These are phyloP conservation scores for Hypoxylon intermedium DNA, from an alignment of 495 filamentous ascomycete genomes.

Conservation along the genomic window DNA sequence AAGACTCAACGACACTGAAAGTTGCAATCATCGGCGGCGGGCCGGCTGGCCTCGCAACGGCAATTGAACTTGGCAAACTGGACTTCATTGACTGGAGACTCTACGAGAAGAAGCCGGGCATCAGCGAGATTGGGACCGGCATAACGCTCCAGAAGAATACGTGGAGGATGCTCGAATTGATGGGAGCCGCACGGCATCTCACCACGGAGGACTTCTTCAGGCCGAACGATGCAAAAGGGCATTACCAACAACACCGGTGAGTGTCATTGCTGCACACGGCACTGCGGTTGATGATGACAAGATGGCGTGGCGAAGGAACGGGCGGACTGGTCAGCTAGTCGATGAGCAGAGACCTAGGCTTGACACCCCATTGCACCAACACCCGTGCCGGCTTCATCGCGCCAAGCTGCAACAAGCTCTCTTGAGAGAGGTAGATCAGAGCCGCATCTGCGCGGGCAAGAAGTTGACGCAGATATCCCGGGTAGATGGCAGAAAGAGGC, in stretches of 20 bases:
- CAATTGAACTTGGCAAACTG: conserved; percentile 47
- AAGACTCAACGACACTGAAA: neutral
- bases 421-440: conserved; percentile 28
- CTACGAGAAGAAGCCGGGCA: conserved; percentile 48
- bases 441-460: conserved; percentile 18
- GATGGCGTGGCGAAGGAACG: conserved; percentile 29
- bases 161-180: conserved; percentile 39
- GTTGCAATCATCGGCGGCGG: conserved; percentile 53
- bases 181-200: conserved; percentile 36
- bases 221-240: conserved; percentile 17
- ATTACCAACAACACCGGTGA: conserved; percentile 37
- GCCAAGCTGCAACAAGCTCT: conserved; percentile 41
- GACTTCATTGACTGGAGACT: conserved; percentile 45
- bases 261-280: neutral
- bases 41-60: conserved; percentile 48
- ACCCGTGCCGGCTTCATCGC: conserved; percentile 32
- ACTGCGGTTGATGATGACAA: neutral
- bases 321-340: conserved; percentile 23
- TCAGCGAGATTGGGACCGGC: conserved; percentile 42
- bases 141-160: conserved; percentile 34
- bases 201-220: conserved; percentile 31
- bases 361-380: conserved; percentile 19
- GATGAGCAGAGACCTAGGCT: conserved; percentile 14
- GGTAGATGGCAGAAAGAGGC: conserved; percentile 2
- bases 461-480: conserved; percentile 10